Base-by-base conservation (phyloP, 2,329 filamentous ascomycete species). In the Xylogone sp. region DNA sequence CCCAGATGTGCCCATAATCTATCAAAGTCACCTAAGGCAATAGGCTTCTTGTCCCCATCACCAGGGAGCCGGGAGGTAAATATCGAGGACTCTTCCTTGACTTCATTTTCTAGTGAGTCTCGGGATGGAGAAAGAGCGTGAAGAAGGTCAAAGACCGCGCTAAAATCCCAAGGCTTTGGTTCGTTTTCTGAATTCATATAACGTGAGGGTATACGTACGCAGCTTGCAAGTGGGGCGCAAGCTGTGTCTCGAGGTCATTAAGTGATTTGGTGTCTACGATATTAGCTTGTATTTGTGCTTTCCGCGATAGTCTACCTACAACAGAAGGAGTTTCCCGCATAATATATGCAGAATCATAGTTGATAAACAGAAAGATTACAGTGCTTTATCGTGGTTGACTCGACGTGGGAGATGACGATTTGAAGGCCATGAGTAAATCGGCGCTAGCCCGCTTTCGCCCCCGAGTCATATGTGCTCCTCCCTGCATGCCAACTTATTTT, bases 21-120 rank as follows among this genome's bases (percentile, higher is more conserved):
- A 34, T 54, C 53, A 21, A 63, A 61, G 31, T 63, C 59, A 21
- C 60, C 60, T 21, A 63, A 21, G 6, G 20, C 22, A 2, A 24
- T 18, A 4, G 45, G 45, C 10, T 29, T 34, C 16, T 42, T 29
- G 42, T 7, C 24, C 7, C 21, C 31, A 34, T 39, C 34, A 39
- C n/a, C n/a, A 5, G 5, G 8, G 13, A 39, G n/a, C 5, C 8
- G 34, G n/a, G 34, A 39, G 5, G n/a, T 39, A 39, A 39, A 39
- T 7, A 39, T 39, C 34, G 34, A 39, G 13, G 34, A 39, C 34
- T 39, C 34, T 5, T 39, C 12, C n/a, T 13, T 7, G 4, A 18
- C 4, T 9, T 39, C 34, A 39, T 39, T 16, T 27, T 27, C 6
- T 18, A 18, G 4, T 16, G 13, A 18, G n/a, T 39, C 34, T 18